Percentiles rank a stretch among this genome's conserved stretches.
These are phyloP conservation scores for Aurifilum marmelostoma DNA, from an alignment of 2,329 filamentous ascomycete genomes.

Conservation along the genomic window DNA sequence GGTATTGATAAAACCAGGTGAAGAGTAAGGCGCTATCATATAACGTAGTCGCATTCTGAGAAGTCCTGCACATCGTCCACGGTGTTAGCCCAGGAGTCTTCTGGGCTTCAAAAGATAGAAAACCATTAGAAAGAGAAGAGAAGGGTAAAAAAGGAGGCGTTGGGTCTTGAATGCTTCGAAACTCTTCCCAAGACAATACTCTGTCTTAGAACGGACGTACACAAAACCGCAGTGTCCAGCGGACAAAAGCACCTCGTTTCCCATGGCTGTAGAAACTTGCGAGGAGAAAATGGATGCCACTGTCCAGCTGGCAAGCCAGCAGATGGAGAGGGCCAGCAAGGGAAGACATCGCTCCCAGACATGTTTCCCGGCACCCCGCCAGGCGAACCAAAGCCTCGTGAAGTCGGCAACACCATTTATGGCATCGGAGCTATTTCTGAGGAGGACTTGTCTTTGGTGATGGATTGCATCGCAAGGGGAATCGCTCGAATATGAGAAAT, in stretches of 20 bases:
- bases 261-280: slow-evolving; percentile 4
- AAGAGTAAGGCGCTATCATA: not conserved
- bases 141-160: not conserved
- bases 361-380: not conserved
- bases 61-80: not conserved
- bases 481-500: not conserved
- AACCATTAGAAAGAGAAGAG: not conserved
- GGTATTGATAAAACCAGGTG: not conserved
- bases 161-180: too few species aligned
- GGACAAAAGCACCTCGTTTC: slow-evolving; percentile 2
- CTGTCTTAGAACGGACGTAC: not conserved
- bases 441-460: slow-evolving; percentile 5
- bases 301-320: slow-evolving; percentile 10
- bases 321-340: not conserved
- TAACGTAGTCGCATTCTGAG: not conserved
- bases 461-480: not conserved
- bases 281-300: slow-evolving; percentile 1
- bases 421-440: not conserved
- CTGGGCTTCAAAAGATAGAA: too few species aligned
- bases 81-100: not conserved
- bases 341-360: not conserved
- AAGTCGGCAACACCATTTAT: slow-evolving; percentile 4
- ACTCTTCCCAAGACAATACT: not conserved
- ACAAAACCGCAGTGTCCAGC: not conserved
- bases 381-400: not conserved